Percentiles rank a stretch among this genome's conserved stretches.
Conservation (phyloP, 371 early-diverging fungal species). For the Dichotomocladium elegans region DNA sequence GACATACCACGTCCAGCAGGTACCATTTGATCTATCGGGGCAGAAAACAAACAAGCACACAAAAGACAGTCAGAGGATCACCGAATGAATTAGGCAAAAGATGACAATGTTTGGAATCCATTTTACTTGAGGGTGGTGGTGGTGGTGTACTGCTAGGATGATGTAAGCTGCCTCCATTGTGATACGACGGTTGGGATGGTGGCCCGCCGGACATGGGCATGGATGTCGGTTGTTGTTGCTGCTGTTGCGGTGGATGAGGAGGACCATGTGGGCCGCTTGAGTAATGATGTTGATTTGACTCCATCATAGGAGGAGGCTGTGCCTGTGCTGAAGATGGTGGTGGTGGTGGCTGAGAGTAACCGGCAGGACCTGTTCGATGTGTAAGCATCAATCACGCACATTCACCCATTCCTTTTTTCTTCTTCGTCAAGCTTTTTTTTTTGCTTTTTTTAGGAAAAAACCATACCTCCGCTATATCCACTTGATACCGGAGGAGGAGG, state of each 20-base stretch:
- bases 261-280: slow-evolving; percentile 5
- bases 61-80: not conserved
- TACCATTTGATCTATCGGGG: not conserved
- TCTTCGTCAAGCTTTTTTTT: too few relatives aligned
- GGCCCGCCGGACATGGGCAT: slow-evolving; percentile 9
- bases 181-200: slow-evolving; percentile 26
- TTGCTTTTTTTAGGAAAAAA: too few relatives aligned
- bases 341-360: slow-evolving; percentile 4
- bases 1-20: slow-evolving; percentile 11
- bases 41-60: too few relatives aligned
- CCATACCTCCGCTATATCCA: slow-evolving; percentile 10
- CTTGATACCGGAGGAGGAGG: slow-evolving; percentile 3
- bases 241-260: slow-evolving; percentile 15
- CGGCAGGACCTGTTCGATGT: not conserved
- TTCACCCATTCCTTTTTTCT: not conserved
- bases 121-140: slow-evolving; percentile 9
- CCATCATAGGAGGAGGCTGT: slow-evolving; percentile 12
- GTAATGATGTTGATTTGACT: slow-evolving; percentile 12
- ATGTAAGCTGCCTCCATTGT: slow-evolving; percentile 37
- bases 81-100: not conserved
- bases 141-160: slow-evolving; percentile 35
- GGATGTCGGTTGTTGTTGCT: too few relatives aligned
- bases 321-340: slow-evolving; percentile 9
- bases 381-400: not conserved
- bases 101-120: not conserved